Conservation (phyloP, 2,329 filamentous ascomycete genomes). For the Neonectria hederae region DNA sequence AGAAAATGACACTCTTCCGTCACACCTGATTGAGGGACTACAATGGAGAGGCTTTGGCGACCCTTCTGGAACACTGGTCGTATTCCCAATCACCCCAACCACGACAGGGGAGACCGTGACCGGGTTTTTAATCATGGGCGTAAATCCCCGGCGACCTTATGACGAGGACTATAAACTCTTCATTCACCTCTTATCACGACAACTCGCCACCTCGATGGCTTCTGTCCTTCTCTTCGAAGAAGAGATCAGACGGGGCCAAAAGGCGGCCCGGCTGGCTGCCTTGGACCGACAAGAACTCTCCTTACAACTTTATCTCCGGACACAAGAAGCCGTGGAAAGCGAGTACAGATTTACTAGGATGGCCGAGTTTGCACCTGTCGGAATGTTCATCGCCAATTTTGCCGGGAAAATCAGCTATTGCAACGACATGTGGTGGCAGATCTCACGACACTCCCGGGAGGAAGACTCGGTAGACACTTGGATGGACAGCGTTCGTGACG, state of each 20-base stretch:
- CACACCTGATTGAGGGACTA: conserved; percentile 71
- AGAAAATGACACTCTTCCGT: conserved; percentile 73
- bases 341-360: conserved; percentile 85
- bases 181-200: conserved; percentile 76
- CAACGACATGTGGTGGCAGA: conserved; percentile 82
- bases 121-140: conserved; percentile 81
- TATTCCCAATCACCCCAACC: conserved; percentile 82
- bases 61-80: conserved; percentile 73
- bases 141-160: conserved; percentile 81
- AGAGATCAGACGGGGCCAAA: conserved; percentile 79
- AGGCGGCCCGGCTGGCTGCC: conserved; percentile 77
- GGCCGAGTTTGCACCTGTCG: conserved; percentile 85
- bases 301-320: conserved; percentile 74
- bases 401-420: conserved; percentile 78
- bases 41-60: conserved; percentile 77
- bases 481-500: conserved; percentile 76
- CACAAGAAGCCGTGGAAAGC: conserved; percentile 70
- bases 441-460: conserved; percentile 72
- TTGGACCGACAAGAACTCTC: conserved; percentile 81
- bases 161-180: conserved; percentile 85
- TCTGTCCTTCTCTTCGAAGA: conserved; percentile 86
- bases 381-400: conserved; percentile 84
- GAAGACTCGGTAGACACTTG: conserved; percentile 69
- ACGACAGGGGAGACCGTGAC: conserved; percentile 75
- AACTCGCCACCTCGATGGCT: conserved; percentile 81